phyloP scores from a whole-genome alignment of 352 stramenopile genomes.

The Globisporangium megalacanthum region DNA sequence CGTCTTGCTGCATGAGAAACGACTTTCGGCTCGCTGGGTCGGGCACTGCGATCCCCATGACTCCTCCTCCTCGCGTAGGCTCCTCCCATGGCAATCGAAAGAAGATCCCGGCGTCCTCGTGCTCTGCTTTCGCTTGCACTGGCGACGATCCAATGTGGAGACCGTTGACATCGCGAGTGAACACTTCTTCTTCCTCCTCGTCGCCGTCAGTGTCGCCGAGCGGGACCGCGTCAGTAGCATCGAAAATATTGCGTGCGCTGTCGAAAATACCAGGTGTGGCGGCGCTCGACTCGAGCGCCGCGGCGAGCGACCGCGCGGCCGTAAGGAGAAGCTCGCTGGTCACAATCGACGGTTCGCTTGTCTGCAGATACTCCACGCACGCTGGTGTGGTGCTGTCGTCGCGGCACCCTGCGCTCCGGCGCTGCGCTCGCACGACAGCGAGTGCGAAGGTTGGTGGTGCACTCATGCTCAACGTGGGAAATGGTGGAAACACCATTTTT shows the following conservation, averaged over 20 bases:
- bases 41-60: constrained; percentile 41
- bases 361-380: constrained; percentile 22
- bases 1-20: constrained; percentile 41
- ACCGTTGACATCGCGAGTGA: constrained; percentile 47
- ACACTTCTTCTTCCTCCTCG: constrained; percentile 65
- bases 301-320: constrained; percentile 19
- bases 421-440: constrained; percentile 19
- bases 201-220: constrained; percentile 16
- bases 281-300: constrained; percentile 11
- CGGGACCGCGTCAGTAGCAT: constrained; percentile 12
- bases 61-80: constrained; percentile 11
- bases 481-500: too few species aligned
- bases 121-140: not conserved
- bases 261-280: constrained; percentile 8
- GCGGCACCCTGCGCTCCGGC: constrained; percentile 9
- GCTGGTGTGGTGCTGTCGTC: not conserved
- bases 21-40: constrained; percentile 27
- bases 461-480: not conserved
- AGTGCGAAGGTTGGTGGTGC: constrained; percentile 13
- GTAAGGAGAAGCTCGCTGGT: constrained; percentile 19
- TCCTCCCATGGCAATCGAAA: constrained; percentile 32
- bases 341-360: constrained; percentile 1
- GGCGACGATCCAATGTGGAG: constrained; percentile 11
- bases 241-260: constrained; percentile 1
- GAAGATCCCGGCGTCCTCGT: constrained; percentile 31